Evolutionary conservation across 495 filamentous ascomycete species (phyloP).

Genomic region (Amniculicola lignicola): DNA sequence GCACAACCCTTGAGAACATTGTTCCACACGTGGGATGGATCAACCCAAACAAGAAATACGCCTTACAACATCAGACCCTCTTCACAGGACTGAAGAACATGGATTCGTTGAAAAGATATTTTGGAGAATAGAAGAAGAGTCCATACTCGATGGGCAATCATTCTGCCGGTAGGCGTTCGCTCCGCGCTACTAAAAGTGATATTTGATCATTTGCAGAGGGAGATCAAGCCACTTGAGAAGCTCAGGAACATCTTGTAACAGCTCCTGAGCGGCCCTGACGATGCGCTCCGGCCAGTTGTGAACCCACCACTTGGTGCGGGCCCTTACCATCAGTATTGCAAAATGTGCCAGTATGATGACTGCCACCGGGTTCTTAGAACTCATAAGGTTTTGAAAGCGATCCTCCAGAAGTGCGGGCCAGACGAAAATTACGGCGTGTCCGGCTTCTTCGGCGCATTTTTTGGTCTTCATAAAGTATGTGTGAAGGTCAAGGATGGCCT

Average conservation of each 20-base stretch:
- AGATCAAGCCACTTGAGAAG: slow-evolving; percentile 12
- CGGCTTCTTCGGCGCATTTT: background rate
- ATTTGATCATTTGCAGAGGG: too few relatives aligned
- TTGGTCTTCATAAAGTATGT: background rate
- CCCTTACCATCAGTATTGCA: background rate
- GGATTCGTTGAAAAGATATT: too few relatives aligned
- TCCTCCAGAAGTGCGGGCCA: background rate
- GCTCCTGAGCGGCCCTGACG: background rate
- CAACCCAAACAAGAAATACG: too few relatives aligned
- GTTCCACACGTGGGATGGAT: too few relatives aligned
- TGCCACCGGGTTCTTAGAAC: slow-evolving; percentile 3
- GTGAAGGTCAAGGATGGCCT: slow-evolving; percentile 11
- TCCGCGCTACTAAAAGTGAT: too few relatives aligned
- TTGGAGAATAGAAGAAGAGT: too few relatives aligned
- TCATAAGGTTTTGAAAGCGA: slow-evolving; percentile 1
- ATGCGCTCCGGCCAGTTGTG: slow-evolving; percentile 17
- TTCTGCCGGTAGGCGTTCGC: too few relatives aligned
- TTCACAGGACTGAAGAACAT: too few relatives aligned
- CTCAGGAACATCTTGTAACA: slow-evolving; percentile 1
- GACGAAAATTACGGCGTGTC: background rate
- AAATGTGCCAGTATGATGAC: slow-evolving; percentile 8
- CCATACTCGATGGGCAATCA: too few relatives aligned
- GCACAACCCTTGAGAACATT: too few relatives aligned
- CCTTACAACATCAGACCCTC: too few relatives aligned
- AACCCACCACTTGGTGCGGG: background rate